Base-by-base conservation (phyloP, 805 yeast species). In the Starmerella lactis-condensi region DNA sequence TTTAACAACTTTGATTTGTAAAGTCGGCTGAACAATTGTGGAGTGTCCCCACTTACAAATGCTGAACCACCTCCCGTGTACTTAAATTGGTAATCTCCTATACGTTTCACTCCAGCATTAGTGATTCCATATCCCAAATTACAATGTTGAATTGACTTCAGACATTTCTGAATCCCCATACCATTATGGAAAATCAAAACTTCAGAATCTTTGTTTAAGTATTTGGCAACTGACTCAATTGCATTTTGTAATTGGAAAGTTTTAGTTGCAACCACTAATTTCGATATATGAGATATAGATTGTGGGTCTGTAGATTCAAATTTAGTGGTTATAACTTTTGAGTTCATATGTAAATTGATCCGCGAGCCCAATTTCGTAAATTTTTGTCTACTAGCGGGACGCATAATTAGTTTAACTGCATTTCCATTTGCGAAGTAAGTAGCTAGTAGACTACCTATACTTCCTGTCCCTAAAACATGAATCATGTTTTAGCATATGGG, bases 161-260 rank as follows among this genome's bases (percentile, higher is more conserved):
- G 43, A 34, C 62, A 60, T 9, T 65, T 76, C 5, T 64, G 48
- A 25, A 68, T 60, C 7, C 96, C 96, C 60, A 82, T 62, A 1
- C 82, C 98, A 50, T 89, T 79, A 34, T 79, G 96, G n/a, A 83
- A 43, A 15, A 83, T 50, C 27, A 83, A 40, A 3, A 82, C 50
- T 34, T 69, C 70, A 1, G 83, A 64, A 3, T 56, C 46, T 2
- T 56, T 46, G 18, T 54, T 51, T 18, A 85, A 60, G 33, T 54
- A 54, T 63, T 60, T 14, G 68, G 38, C 31, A 70, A 58, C 3
- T 75, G 74, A 21, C 44, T 47, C 12, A 83, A 37, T 0, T n/a
- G n/a, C n/a, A n/a, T n/a, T n/a, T n/a, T n/a, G n/a, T n/a, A n/a
- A n/a, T n/a, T n/a, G n/a, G n/a, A n/a, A n/a, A n/a, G n/a, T n/a